Conservation (phyloP, 352 stramenopile genomes). For the Pythium monospermum region DNA sequence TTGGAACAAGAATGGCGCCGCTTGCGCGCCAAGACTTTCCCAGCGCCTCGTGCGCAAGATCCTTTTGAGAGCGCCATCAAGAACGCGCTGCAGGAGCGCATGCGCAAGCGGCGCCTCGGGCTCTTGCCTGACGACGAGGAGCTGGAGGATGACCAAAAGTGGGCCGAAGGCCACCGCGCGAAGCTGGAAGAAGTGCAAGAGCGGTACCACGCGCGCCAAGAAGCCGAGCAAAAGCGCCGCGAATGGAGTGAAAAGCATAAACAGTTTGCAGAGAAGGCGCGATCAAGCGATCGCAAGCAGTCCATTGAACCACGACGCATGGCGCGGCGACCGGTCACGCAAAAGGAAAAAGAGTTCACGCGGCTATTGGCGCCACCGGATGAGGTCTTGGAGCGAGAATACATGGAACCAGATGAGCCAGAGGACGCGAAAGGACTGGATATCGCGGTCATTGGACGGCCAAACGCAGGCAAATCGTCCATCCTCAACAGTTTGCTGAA, state of each 20-base stretch:
- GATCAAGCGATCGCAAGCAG: neutral
- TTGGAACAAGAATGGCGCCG: constrained; percentile 23
- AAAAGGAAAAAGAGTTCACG: constrained; percentile 70
- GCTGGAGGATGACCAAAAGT: constrained; percentile 16
- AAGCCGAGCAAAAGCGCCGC: constrained; percentile 12
- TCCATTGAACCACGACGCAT: constrained; percentile 5
- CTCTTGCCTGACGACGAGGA: constrained; percentile 21
- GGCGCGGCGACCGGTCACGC: constrained; percentile 7
- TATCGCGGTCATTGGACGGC: constrained; percentile 76
- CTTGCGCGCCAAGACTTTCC: constrained; percentile 20
- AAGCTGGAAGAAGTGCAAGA: neutral
- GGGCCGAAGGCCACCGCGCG: neutral
- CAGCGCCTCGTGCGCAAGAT: constrained; percentile 12
- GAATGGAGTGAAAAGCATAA: constrained; percentile 15
- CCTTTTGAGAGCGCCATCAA: constrained; percentile 19
- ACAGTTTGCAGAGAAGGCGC: constrained; percentile 3
- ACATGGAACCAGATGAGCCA: constrained; percentile 69
- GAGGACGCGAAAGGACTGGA: constrained; percentile 59
- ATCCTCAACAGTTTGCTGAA: constrained; percentile 80
- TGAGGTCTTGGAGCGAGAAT: constrained; percentile 62
- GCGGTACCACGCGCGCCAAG: constrained; percentile 11
- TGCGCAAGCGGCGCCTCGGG: constrained; percentile 21
- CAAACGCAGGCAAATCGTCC: constrained; percentile 86
- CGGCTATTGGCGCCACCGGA: constrained; percentile 56
- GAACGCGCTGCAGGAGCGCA: constrained; percentile 21